phyloP scores from a whole-genome alignment of 129 eudicot genomes.

The Centrapalus pauciflorus region DNA sequence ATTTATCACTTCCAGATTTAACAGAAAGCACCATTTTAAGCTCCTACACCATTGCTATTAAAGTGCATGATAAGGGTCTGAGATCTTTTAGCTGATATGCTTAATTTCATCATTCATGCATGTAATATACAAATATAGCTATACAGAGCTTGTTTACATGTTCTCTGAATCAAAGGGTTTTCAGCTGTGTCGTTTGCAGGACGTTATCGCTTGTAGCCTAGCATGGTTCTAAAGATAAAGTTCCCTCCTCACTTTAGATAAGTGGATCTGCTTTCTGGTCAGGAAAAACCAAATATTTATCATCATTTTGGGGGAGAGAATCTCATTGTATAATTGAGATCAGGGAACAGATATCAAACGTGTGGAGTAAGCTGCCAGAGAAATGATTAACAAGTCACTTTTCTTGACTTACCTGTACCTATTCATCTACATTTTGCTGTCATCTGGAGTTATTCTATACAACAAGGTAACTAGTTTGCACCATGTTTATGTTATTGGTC shows the following conservation, averaged over 20 bases:
- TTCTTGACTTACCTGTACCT: slow-evolving; percentile 64
- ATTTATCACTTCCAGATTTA: background rate
- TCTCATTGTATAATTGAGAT: slow-evolving; percentile 12
- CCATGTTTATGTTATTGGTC: slow-evolving; percentile 8
- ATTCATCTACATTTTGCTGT: slow-evolving; percentile 56
- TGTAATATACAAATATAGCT: background rate
- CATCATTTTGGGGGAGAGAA: slow-evolving; percentile 20
- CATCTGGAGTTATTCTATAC: slow-evolving; percentile 72
- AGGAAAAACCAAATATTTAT: slow-evolving; percentile 13
- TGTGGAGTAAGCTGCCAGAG: slow-evolving; percentile 14
- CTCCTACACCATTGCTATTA: background rate
- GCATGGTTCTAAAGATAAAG: slow-evolving; percentile 17
- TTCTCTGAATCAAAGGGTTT: slow-evolving; percentile 1
- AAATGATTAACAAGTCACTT: slow-evolving; percentile 64
- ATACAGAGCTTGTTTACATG: background rate
- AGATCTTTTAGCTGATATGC: slow-evolving; percentile 2
- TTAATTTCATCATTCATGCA: background rate
- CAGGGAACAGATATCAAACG: slow-evolving; percentile 15
- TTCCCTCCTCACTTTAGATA: slow-evolving; percentile 14
- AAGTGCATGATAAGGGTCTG: slow-evolving; percentile 8
- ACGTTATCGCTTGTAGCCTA: background rate
- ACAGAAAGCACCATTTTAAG: slow-evolving; percentile 5
- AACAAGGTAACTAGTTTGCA: slow-evolving; percentile 47
- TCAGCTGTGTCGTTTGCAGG: slow-evolving; percentile 16
- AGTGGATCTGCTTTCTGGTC: slow-evolving; percentile 16